These are phyloP conservation scores for Rostrohypoxylon terebratum DNA, from an alignment of 495 filamentous ascomycete species.

Conservation along the genomic window DNA sequence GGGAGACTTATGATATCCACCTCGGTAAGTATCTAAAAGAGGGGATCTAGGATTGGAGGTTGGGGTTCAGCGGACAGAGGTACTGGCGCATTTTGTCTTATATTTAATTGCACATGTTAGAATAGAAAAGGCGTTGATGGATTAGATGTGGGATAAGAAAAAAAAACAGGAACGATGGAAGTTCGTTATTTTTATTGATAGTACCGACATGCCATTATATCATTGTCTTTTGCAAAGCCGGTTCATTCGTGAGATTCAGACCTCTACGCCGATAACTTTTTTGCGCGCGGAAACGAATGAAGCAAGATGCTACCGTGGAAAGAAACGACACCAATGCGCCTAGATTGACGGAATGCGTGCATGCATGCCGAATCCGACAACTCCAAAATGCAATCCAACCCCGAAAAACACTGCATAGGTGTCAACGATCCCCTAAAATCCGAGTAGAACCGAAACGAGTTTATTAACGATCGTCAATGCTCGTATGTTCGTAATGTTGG, in stretches of 20 bases:
- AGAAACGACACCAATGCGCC: constrained; percentile 29
- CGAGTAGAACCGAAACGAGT: constrained; percentile 19
- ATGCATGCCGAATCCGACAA: constrained; percentile 32
- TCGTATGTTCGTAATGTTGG: constrained; percentile 12
- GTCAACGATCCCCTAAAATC: constrained; percentile 12
- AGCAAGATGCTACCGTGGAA: constrained; percentile 27
- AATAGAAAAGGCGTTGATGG: constrained; percentile 34
- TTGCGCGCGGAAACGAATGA: constrained; percentile 29
- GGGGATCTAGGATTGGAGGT: constrained; percentile 9
- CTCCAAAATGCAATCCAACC: constrained; percentile 39
- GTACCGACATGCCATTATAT: constrained; percentile 36
- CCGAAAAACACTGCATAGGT: constrained; percentile 24
- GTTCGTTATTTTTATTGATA: constrained; percentile 44
- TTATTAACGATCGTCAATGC: constrained; percentile 13
- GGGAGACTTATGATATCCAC: constrained; percentile 51
- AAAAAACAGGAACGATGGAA: constrained; percentile 24
- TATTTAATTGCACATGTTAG: constrained; percentile 19
- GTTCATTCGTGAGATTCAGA: constrained; percentile 23
- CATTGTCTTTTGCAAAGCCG: constrained; percentile 30
- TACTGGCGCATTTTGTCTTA: constrained; percentile 26
- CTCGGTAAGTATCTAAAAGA: neutral
- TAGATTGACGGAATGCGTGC: constrained; percentile 23
- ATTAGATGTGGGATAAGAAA: constrained; percentile 24
- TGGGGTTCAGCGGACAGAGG: neutral
- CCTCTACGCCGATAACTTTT: constrained; percentile 20